Evolutionary conservation across 257 asterid species (phyloP), one percentile per base, ranked within the genome.

Genomic region (Avicennia marina): DNA sequence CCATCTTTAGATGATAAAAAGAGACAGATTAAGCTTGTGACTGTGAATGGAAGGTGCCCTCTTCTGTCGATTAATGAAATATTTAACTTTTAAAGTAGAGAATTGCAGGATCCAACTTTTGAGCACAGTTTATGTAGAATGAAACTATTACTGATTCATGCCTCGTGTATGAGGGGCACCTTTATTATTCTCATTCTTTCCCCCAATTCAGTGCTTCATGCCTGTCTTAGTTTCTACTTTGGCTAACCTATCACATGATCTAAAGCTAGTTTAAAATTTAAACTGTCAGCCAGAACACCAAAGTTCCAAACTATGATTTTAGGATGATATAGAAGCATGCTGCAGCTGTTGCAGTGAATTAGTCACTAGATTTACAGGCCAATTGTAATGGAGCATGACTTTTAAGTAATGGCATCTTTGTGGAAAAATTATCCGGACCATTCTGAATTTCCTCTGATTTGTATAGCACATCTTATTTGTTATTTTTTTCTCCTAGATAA

Each of bases 401-500:
- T 36, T 36, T 36, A 4, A 2, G 13, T 11, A 4, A 36, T 36
- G 41, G 41, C 10, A 16, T 39, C 27, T 20, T 20, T 7, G 29
- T 17, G 17, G 12, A 38, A 65, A 4, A 41, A 4, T 11, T 45
- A 7, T 6, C 43, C 11, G 27, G 55, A 27, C 51, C 29, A 21
- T 32, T 48, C 3, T 36, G 51, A 33, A 52, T 65, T 36, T 20
- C 15, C 45, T 31, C 42, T 62, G 56, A 36, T 57, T 66, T 40
- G 42, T 18, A 29, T 38, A 42, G 2, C 48, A 34, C 12, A 25
- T 63, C 48, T 38, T 3, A 39, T 63, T 54, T 52, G 7, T 50
- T 65, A 33, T 21, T 58, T 39, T 33, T 53, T 52, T 53, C 38
- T 38, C 43, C 62, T 67, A 91, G 98, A 84, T 88, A 70, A 93